Evolutionary conservation across 768 basidiomycete species (phyloP), one percentile per base, ranked within the genome.

Genomic region (Boletales sp.): DNA sequence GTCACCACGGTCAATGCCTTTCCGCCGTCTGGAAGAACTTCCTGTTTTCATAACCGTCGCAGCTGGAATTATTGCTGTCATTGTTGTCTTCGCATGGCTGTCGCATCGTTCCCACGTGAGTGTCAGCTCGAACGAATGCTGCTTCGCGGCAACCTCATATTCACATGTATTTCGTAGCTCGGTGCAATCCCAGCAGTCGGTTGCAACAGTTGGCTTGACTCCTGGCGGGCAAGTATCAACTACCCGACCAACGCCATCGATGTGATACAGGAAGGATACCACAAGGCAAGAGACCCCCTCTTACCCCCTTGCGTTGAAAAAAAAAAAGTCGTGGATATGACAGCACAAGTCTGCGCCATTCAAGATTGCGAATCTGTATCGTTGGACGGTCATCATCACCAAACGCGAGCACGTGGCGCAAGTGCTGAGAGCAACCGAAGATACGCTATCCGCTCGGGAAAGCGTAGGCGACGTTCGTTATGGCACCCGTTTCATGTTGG

Each of bases 371-470:
- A 47, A 51, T 11, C 27, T 62, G 15, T 35, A 45, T 11, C 54
- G 57, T 38, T 80, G 78, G 77, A 53, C 64, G 0, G 68, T 78
- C 21, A 45, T 79, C 7, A 52, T 72, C 1, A 64, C 59, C 19
- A 63, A 66, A 5, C 56, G 51, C 1, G 49, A 60, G 21, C 47
- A 66, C 11, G 55, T 75, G 27, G 69, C 75, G 4, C 76, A 78
- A 29, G 24, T 78, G 8, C 53, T 65, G 7, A 73, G 63, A 42
- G 70, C 72, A 8, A 61, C 73, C 0, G 72, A 75, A 13, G 68
- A 70, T n/a, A 53, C 57, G 7, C 56, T 78, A 14, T 75, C 50
- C 27, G 12, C 30, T 11, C 8, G n/a, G 13, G 44, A 45, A 31
- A 35, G 32, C 8, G 13, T 54, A 5, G 54, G 50, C 10, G 70